A percentile compares a stretch with the other conserved stretches of the same genome.
These are phyloP conservation scores for Gossypium herbaceum DNA, from an alignment of 345 rosid genomes.

Conservation along the genomic window DNA sequence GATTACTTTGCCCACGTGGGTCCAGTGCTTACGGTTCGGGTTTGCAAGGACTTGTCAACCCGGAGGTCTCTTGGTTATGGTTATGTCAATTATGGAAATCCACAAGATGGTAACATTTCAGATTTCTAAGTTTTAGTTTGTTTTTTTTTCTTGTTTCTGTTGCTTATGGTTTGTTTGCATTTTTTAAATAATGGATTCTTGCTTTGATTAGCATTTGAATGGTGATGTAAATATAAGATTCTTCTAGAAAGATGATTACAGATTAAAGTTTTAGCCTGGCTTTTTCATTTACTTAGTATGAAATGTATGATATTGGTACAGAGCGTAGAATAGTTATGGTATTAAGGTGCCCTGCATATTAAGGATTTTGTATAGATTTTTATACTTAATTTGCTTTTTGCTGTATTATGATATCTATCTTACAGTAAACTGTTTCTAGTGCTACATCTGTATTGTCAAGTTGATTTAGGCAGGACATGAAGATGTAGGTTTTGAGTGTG, in stretches of 20 bases:
- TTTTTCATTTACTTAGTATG: background rate
- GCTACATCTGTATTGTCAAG: background rate
- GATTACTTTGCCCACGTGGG: constrained; percentile 83
- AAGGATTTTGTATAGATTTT: background rate
- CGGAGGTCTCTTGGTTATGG: constrained; percentile 85
- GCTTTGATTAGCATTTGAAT: background rate
- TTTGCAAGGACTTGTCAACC: constrained; percentile 70
- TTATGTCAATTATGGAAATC: constrained; percentile 71
- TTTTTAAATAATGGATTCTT: background rate
- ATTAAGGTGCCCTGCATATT: background rate
- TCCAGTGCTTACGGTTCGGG: constrained; percentile 77
- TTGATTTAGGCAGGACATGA: background rate
- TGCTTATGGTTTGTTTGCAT: background rate
- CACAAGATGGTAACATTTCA: constrained; percentile 63
- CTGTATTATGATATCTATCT: background rate
- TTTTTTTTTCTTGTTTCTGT: constrained; percentile 13
- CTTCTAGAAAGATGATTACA: background rate
- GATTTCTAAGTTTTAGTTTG: background rate
- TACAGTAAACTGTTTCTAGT: background rate
- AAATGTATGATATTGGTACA: background rate
- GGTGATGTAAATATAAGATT: background rate
- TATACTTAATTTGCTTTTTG: background rate
- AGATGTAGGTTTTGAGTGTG: background rate
- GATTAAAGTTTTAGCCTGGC: background rate
- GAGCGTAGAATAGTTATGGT: background rate